A percentile compares a stretch with the other conserved stretches of the same genome.
phyloP scores from a whole-genome alignment of 495 filamentous ascomycete genomes.

The Letharia columbiana region DNA sequence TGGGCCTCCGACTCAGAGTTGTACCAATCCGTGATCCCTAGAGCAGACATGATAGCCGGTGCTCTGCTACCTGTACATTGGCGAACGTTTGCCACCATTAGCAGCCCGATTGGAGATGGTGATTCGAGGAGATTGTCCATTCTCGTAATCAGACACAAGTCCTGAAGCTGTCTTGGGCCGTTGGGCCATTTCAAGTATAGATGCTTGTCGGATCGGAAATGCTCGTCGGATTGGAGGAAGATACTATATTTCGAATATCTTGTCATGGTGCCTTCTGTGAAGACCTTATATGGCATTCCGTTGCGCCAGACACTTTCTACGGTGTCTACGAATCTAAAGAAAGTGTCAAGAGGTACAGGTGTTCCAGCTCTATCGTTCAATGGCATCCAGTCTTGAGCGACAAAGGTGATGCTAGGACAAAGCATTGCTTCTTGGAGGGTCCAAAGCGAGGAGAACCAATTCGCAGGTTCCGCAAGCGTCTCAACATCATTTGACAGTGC shows the following conservation, averaged over 20 bases:
- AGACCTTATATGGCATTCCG: neutral
- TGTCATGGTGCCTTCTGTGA: constrained; percentile 3
- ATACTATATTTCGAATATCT: constrained; percentile 1
- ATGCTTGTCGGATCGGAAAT: neutral
- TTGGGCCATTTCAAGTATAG: neutral
- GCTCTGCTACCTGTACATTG: constrained; percentile 8
- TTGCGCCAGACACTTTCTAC: neutral
- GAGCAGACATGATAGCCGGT: constrained; percentile 8
- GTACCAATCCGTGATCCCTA: constrained; percentile 9
- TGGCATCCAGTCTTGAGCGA: neutral
- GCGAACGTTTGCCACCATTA: constrained; percentile 3
- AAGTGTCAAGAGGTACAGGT: neutral
- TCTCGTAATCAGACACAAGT: neutral
- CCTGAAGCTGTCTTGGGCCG: neutral
- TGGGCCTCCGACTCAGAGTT: neutral
- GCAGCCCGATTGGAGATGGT: neutral
- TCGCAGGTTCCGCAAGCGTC: neutral
- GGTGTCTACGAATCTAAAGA: neutral
- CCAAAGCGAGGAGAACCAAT: constrained; percentile 11
- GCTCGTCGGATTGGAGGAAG: neutral
- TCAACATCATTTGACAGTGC: neutral
- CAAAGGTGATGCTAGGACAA: neutral
- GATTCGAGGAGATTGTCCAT: neutral
- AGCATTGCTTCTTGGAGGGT: constrained; percentile 11
- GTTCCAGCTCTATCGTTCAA: neutral